Conservation (phyloP, 352 stramenopile species). For the Phytophthora parvispora region DNA sequence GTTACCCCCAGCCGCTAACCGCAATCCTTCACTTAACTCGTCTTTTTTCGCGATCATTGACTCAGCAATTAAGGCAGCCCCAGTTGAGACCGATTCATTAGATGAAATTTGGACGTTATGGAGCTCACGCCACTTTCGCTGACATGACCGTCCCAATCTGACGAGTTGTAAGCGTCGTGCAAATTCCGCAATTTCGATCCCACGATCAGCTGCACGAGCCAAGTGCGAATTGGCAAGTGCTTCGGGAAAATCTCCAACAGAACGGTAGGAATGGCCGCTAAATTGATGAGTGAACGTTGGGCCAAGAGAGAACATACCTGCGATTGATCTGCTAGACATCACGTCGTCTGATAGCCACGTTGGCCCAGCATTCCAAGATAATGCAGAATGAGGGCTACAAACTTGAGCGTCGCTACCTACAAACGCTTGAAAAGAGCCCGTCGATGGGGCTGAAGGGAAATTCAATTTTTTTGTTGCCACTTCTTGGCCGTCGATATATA, state of each 20-base stretch:
- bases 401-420: constrained; percentile 83
- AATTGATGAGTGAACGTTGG: constrained; percentile 71
- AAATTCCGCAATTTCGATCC: constrained; percentile 61
- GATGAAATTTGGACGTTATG: constrained; percentile 9
- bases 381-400: constrained; percentile 66
- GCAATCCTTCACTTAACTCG: constrained; percentile 44
- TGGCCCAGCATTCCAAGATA: constrained; percentile 73
- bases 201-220: constrained; percentile 61
- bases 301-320: constrained; percentile 75
- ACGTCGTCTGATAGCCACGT: constrained; percentile 78
- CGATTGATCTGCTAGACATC: constrained; percentile 50
- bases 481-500: constrained; percentile 83
- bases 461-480: constrained; percentile 79
- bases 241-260: constrained; percentile 78
- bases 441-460: constrained; percentile 62
- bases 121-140: constrained; percentile 53
- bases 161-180: constrained; percentile 58
- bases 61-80: constrained; percentile 31
- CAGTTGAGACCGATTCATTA: constrained; percentile 19
- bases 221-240: constrained; percentile 67
- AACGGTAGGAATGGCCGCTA: constrained; percentile 72
- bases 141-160: constrained; percentile 56
- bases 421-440: constrained; percentile 67
- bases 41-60: constrained; percentile 53
- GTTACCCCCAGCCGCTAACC: constrained; percentile 23